Base-by-base conservation (phyloP, 169 alveolate species). In the Plasmodium ovale region DNA sequence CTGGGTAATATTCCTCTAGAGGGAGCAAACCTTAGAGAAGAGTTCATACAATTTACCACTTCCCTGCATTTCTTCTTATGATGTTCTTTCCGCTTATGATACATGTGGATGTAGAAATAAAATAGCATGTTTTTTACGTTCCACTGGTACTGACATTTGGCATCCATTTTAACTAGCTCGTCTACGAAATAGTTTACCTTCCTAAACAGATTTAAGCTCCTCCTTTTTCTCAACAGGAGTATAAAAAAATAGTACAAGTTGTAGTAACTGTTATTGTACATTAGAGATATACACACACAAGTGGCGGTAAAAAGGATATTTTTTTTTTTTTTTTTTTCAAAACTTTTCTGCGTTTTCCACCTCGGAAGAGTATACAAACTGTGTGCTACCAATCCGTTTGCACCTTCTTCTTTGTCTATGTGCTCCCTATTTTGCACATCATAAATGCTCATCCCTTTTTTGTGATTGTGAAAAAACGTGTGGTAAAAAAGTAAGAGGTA, bases 121-220 rank as follows among this genome's bases (percentile, higher is more conserved):
- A 79, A 69, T 39, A 79, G 47, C 35, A 69, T 39, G 21, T 62
- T 65, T 39, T 79, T 79, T 51, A 67, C 35, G 25, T 79, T 79
- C 89, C 89, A 79, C 14, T 65, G 3, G 49, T 79, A 70, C 19
- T 62, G 84, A 16, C 82, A 65, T 42, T 67, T 79, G 19, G 89
- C 64, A 44, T 79, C 89, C 31, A 47, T 19, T 56, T 79, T 67
- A n/a, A 62, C 37, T 21, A 79, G 56, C 59, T 79, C 84, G 31
- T 79, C 31, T 4, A 59, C 12, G 29, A 79, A 79, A 29, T 64
- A 27, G 42, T 64, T 64, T 42, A 79, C 59, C 23, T 62, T 21
- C 12, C 65, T 64, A 27, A 53, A 59, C 12, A 79, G 42, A 16
- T 51, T 44, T 23, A 35, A 9, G 39, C 49, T 53, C 33, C 35